These are phyloP conservation scores for Chamaecrista fasciculata DNA, from an alignment of 306 rosid species.

Conservation along the genomic window DNA sequence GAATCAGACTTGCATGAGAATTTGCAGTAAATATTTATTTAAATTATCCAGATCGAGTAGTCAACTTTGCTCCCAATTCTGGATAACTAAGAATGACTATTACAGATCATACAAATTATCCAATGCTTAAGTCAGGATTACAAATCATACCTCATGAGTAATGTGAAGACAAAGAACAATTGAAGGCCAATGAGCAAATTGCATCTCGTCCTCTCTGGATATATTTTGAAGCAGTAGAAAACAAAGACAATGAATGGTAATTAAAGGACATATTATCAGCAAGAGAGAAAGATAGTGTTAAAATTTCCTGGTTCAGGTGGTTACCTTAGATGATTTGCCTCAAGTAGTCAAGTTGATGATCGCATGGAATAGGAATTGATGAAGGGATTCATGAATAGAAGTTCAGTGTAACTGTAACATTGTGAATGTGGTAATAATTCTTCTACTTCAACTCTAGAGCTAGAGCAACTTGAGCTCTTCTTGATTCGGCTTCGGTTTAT, in stretches of 20 bases:
- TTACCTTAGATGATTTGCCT: constrained; percentile 36
- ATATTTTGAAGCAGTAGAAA: too few species aligned
- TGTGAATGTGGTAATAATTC: constrained; percentile 62
- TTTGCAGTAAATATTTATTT: too few species aligned
- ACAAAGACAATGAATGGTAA: not conserved
- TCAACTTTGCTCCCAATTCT: constrained; percentile 19
- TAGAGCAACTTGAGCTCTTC: constrained; percentile 70
- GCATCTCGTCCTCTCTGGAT: too few species aligned
- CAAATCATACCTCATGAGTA: too few species aligned
- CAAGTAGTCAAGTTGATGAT: constrained; percentile 24
- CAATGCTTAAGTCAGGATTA: too few species aligned
- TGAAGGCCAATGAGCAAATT: too few species aligned
- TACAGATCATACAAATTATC: too few species aligned
- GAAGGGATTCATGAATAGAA: constrained; percentile 45
- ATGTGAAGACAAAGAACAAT: too few species aligned
- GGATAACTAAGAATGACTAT: not conserved
- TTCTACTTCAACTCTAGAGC: constrained; percentile 80
- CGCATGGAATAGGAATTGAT: constrained; percentile 3
- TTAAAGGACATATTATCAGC: not conserved
- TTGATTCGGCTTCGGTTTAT: constrained; percentile 53
- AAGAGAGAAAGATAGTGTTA: not conserved
- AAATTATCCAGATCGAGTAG: constrained; percentile 7
- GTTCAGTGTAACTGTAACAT: constrained; percentile 48
- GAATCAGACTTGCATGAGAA: constrained; percentile 34
- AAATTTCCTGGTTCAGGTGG: constrained; percentile 6